Base-by-base conservation (phyloP, 495 filamentous ascomycete genomes). In the Penicillium simplicissimum region DNA sequence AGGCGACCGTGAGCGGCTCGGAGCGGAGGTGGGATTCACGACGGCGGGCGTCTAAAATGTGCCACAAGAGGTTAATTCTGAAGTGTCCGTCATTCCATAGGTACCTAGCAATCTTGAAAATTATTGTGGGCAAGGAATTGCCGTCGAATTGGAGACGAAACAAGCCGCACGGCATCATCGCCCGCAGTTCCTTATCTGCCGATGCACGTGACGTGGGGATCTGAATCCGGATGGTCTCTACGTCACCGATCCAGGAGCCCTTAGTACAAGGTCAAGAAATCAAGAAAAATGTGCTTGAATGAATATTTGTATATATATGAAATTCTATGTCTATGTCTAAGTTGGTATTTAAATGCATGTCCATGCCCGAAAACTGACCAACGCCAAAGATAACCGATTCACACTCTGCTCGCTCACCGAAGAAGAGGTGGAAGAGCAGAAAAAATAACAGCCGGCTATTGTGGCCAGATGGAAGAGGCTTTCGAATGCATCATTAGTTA, bases 131-230 rank as follows among this genome's bases (percentile, higher is more conserved):
- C 23, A 54, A 38, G 54, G 56, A 59, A 67, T 61, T 66, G 61
- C 43, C n/a, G 51, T 63, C 52, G 45, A 62, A 47, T 58, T 25
- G 57, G 42, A 62, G 37, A 43, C 51, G 45, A 62, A 52, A 36
- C 45, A 57, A 58, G 47, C 55, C 25, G 58, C 47, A 48, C 55
- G 55, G 59, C 48, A 48, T 60, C 55, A 59, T 65, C 54, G 51
- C 42, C 48, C 37, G 10, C 52, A 49, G 23, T 48, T n/a, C 33
- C 59, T 48, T 35, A 56, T 54, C 55, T 37, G 36, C 40, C 37
- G 25, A 19, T 31, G 42, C 68, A 70, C 68, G 68, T 70, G 68
- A 68, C 60, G 65, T 67, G 64, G 64, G 67, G 58, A 45, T 1
- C 68, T 58, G 19, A 56, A 70, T 70, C 60, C 65, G 65, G 68